Evolutionary conservation across 495 filamentous ascomycete species (phyloP).

Genomic region (Ascobolus immersus): DNA sequence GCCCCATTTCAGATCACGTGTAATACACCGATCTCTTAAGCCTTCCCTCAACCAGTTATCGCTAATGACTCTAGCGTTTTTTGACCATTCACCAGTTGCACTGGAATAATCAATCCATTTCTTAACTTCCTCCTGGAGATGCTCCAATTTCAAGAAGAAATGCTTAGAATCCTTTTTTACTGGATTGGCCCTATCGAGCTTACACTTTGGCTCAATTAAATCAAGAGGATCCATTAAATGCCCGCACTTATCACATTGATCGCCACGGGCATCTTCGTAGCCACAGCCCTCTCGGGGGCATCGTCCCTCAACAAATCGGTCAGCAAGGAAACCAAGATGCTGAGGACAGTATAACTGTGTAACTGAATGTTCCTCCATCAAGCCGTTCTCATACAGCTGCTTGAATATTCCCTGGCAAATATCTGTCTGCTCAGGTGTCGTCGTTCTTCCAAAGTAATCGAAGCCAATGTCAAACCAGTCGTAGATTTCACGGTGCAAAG

Average conservation of each 20-base stretch:
- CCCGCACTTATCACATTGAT: slow-evolving; percentile 72
- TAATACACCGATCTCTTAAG: slow-evolving; percentile 62
- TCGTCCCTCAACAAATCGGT: slow-evolving; percentile 79
- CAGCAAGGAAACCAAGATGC: slow-evolving; percentile 66
- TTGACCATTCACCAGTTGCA: slow-evolving; percentile 44
- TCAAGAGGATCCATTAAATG: slow-evolving; percentile 50
- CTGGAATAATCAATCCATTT: slow-evolving; percentile 37
- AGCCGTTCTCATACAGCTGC: slow-evolving; percentile 54
- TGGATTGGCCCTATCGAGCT: slow-evolving; percentile 58
- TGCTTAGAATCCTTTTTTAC: slow-evolving; percentile 44
- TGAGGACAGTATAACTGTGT: slow-evolving; percentile 68
- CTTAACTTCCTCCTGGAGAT: slow-evolving; percentile 45
- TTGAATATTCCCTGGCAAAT: slow-evolving; percentile 70
- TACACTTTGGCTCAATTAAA: slow-evolving; percentile 39
- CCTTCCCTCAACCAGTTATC: slow-evolving; percentile 62
- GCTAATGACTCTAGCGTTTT: slow-evolving; percentile 45
- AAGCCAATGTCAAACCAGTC: slow-evolving; percentile 72
- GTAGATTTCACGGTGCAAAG: slow-evolving; percentile 60
- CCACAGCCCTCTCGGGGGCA: slow-evolving; percentile 42
- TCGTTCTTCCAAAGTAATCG: slow-evolving; percentile 63
- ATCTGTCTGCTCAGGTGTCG: slow-evolving; percentile 55
- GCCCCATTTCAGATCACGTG: slow-evolving; percentile 80
- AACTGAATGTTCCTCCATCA: slow-evolving; percentile 48
- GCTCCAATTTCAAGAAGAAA: slow-evolving; percentile 56
- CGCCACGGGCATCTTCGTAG: slow-evolving; percentile 58